These are phyloP conservation scores for Aegilops tauschii DNA, from an alignment of 176 grass and related monocot species.

Conservation along the genomic window DNA sequence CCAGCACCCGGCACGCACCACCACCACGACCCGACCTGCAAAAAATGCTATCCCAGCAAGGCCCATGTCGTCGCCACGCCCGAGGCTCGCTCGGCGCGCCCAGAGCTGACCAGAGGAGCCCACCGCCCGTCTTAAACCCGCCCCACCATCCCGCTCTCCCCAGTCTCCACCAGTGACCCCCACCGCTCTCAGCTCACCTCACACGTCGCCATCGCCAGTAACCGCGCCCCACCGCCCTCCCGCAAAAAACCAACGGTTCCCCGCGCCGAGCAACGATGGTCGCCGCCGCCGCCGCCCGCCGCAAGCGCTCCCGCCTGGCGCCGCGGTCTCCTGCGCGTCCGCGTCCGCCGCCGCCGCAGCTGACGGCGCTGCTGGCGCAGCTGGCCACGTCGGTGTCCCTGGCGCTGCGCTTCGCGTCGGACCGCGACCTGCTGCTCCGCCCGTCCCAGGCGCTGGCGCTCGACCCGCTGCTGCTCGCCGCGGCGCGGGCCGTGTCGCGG, in stretches of 20 bases:
- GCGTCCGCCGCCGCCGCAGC: constrained; percentile 17
- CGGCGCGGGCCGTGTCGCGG: constrained; percentile 42
- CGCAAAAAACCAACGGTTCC: neutral
- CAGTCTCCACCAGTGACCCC: neutral
- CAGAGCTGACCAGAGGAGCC: neutral
- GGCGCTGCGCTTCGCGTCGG: constrained; percentile 39
- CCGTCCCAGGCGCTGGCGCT: constrained; percentile 39
- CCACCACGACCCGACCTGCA: neutral
- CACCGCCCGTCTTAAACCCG: constrained; percentile 21
- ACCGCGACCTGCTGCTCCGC: constrained; percentile 37
- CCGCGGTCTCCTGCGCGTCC: neutral
- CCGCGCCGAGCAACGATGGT: neutral
- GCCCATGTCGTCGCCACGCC: constrained; percentile 41
- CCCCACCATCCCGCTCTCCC: neutral
- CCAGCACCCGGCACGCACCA: neutral
- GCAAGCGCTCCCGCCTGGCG: constrained; percentile 33
- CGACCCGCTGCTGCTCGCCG: constrained; percentile 41
- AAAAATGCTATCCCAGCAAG: neutral
- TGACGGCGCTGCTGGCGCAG: constrained; percentile 48
- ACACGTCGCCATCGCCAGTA: constrained; percentile 31
- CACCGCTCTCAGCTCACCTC: neutral
- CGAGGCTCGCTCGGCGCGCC: constrained; percentile 10
- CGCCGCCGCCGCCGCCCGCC: constrained; percentile 16
- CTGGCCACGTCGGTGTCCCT: constrained; percentile 49
- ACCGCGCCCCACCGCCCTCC: neutral